Conservation (phyloP, 1,284 basidiomycete genomes). For the Malassezia sp. region DNA sequence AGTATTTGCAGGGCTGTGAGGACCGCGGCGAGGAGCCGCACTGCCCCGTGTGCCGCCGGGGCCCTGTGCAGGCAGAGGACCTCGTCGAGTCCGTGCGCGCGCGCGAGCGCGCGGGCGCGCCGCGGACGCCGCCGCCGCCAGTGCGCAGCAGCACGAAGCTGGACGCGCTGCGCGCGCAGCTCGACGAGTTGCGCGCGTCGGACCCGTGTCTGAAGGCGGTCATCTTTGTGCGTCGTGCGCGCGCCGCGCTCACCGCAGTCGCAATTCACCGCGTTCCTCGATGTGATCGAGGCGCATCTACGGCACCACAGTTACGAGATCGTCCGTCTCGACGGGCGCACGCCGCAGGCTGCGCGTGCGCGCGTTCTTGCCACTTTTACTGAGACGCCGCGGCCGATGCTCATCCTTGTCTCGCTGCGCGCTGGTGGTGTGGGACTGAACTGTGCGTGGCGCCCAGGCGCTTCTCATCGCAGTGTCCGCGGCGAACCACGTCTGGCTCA, state of each 20-base stretch:
- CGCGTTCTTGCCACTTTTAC: constrained; percentile 64
- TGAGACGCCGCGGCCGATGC: constrained; percentile 68
- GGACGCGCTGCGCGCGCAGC: constrained; percentile 59
- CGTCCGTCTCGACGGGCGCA: constrained; percentile 68
- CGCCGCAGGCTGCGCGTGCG: constrained; percentile 73
- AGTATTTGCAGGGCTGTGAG: constrained; percentile 57
- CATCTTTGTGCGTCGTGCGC: constrained; percentile 26
- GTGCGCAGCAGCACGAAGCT: constrained; percentile 77
- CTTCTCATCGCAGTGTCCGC: constrained; percentile 20
- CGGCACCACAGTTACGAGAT: constrained; percentile 23
- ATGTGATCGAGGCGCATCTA: constrained; percentile 33
- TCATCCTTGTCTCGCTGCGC: constrained; percentile 78
- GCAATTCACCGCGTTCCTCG: constrained; percentile 49
- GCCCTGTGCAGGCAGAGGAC: constrained; percentile 53
- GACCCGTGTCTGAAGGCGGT: constrained; percentile 42
- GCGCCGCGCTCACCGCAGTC: constrained; percentile 14
- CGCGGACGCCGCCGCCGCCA: constrained; percentile 49
- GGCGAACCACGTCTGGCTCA: constrained; percentile 41
- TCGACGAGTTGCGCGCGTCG: constrained; percentile 55
- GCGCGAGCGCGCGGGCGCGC: background rate
- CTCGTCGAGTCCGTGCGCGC: constrained; percentile 50
- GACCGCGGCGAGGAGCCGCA: constrained; percentile 57
- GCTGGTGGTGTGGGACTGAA: constrained; percentile 76
- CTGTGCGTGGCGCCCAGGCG: constrained; percentile 6
- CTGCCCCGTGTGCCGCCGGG: constrained; percentile 36